A percentile compares a stretch with the other conserved stretches of the same genome.
phyloP scores from a whole-genome alignment of 83 land plant genomes.

The Isoetes engelmannii region DNA sequence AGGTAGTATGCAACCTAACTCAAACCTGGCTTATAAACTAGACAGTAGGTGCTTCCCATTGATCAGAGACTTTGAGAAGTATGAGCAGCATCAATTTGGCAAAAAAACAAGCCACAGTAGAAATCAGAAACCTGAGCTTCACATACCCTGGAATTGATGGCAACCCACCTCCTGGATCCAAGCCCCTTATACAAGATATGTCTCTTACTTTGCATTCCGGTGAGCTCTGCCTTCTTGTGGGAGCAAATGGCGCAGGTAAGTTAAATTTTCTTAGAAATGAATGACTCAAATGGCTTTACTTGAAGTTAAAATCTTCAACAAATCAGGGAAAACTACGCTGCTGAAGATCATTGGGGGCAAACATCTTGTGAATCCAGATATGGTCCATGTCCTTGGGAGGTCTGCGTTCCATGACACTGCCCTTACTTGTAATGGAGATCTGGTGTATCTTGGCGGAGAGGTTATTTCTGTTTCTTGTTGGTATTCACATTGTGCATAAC shows the following conservation, averaged over 20 bases:
- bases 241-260: constrained; percentile 95
- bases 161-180: constrained; percentile 76
- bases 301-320: neutral
- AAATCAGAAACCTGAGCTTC: constrained; percentile 63
- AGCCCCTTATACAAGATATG: constrained; percentile 66
- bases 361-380: constrained; percentile 86
- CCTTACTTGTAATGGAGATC: constrained; percentile 69
- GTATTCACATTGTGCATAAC: neutral
- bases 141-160: constrained; percentile 98
- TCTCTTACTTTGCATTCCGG: constrained; percentile 71
- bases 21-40: too few relatives aligned
- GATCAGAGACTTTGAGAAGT: too few relatives aligned
- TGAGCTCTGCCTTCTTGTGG: constrained; percentile 90
- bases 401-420: constrained; percentile 93
- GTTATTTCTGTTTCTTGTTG: constrained; percentile 29
- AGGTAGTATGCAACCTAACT: too few relatives aligned
- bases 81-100: too few relatives aligned
- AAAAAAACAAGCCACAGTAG: constrained; percentile 25
- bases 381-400: constrained; percentile 89
- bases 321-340: constrained; percentile 81
- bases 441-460: constrained; percentile 92
- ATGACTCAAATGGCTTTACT: constrained; percentile 3
- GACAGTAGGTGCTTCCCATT: too few relatives aligned
- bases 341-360: constrained; percentile 91
- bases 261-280: neutral